Evolutionary conservation across 768 basidiomycete genomes (phyloP).

Genomic region (Chiua virens): DNA sequence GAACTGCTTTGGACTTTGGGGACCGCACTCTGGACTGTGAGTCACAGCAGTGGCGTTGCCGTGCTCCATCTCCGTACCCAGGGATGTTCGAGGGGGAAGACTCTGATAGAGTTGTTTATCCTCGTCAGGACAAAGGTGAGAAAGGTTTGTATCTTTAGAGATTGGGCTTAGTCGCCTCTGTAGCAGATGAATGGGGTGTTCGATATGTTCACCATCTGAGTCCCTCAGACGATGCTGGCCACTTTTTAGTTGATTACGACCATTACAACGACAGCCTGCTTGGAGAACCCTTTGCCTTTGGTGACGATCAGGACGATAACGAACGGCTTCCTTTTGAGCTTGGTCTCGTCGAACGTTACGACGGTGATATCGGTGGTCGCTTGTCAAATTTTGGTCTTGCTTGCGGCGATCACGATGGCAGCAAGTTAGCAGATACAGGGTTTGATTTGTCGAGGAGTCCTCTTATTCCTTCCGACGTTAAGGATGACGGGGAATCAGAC

Average conservation of each 20-base stretch:
- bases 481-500: conserved; percentile 31
- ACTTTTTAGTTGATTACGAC: conserved; percentile 25
- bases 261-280: conserved; percentile 27
- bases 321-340: conserved; percentile 23
- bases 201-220: conserved; percentile 11
- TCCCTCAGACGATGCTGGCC: conserved; percentile 12
- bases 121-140: conserved; percentile 27
- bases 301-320: conserved; percentile 24
- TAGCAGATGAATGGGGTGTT: conserved; percentile 33
- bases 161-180: conserved; percentile 7
- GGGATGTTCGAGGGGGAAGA: conserved; percentile 13
- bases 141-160: not conserved
- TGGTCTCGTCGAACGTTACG: not conserved
- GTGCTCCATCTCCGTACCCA: conserved; percentile 26
- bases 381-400: conserved; percentile 5
- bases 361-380: not conserved
- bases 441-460: conserved; percentile 23
- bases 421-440: conserved; percentile 8
- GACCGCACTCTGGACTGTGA: conserved; percentile 19
- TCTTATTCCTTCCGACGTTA: conserved; percentile 24
- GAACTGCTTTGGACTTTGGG: conserved; percentile 39
- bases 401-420: conserved; percentile 6
- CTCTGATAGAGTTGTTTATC: conserved; percentile 29
- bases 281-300: conserved; percentile 21
- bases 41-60: conserved; percentile 23